Evolutionary conservation across 192 early-diverging fungal species (phyloP).

Genomic region (Geranomyces michiganensis): DNA sequence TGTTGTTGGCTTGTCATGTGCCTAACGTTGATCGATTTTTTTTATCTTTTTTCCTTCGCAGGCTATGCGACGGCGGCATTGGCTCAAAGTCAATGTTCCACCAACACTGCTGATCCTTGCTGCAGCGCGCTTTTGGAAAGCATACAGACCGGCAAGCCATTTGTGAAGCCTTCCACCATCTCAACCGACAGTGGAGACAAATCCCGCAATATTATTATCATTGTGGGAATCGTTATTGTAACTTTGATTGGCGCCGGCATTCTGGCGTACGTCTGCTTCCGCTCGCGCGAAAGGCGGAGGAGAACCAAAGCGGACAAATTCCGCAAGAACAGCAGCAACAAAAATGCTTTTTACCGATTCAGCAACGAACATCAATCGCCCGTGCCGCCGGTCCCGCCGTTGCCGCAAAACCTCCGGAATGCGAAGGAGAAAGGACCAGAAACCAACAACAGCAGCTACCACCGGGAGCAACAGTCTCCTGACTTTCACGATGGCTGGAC

Average conservation of each 20-base stretch:
- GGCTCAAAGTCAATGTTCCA: neutral
- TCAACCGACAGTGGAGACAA: neutral
- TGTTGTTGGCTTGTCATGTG: too few relatives aligned
- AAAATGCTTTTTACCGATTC: neutral
- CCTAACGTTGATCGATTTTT: neutral
- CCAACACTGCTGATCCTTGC: slow-evolving; percentile 12
- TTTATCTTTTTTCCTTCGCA: neutral
- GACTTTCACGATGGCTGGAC: too few relatives aligned
- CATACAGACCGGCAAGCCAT: neutral
- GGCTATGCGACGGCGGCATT: neutral
- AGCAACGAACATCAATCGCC: neutral
- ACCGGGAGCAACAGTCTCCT: neutral
- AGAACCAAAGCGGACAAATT: neutral
- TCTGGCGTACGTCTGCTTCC: neutral
- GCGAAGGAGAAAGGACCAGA: neutral
- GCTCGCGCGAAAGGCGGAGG: neutral
- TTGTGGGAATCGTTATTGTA: slow-evolving; percentile 1
- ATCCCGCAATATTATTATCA: neutral
- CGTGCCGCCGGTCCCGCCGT: slow-evolving; percentile 4
- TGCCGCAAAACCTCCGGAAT: neutral
- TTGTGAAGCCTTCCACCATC: neutral
- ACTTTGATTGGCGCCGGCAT: neutral
- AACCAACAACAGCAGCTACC: neutral
- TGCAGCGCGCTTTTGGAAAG: neutral
- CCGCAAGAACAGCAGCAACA: slow-evolving; percentile 5